phyloP scores from a whole-genome alignment of 139 green algal species.

The Dunaliella primolecta region DNA sequence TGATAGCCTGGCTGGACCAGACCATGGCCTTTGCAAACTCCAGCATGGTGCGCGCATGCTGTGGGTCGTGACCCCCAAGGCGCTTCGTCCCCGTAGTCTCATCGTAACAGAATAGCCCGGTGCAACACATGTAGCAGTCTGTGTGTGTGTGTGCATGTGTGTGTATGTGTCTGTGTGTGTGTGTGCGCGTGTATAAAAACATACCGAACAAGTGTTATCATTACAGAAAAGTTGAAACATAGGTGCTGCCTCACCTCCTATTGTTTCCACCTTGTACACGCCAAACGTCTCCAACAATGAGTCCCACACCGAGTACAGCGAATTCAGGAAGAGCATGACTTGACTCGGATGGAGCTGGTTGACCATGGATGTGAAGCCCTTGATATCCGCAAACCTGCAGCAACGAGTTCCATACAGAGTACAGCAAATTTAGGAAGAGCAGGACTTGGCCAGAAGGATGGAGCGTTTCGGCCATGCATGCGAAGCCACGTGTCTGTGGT shows the following conservation, averaged over 20 bases:
- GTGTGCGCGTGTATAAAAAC: too few species aligned
- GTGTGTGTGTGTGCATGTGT: too few species aligned
- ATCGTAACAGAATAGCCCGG: constrained; percentile 6
- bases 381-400: constrained; percentile 18
- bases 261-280: constrained; percentile 30
- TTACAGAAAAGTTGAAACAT: too few species aligned
- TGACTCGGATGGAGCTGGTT: constrained; percentile 16
- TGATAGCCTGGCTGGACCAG: constrained; percentile 11
- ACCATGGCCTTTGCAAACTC: constrained; percentile 19
- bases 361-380: constrained; percentile 24
- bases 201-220: too few species aligned
- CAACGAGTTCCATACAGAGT: not conserved
- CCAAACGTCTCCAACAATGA: constrained; percentile 20
- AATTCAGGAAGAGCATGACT: constrained; percentile 32
- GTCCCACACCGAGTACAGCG: constrained; percentile 23
- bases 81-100: not conserved
- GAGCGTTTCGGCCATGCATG: too few species aligned
- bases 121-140: constrained; percentile 14
- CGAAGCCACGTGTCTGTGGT: too few species aligned
- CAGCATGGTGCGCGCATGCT: constrained; percentile 15
- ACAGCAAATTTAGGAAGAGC: not conserved
- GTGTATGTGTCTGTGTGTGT: too few species aligned
- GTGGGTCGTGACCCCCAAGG: constrained; percentile 19
- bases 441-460: not conserved
- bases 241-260: too few species aligned